Percentiles rank a stretch among this genome's conserved stretches.
These are phyloP conservation scores for Candida krabiensis DNA, from an alignment of 805 yeast genomes.

Conservation along the genomic window DNA sequence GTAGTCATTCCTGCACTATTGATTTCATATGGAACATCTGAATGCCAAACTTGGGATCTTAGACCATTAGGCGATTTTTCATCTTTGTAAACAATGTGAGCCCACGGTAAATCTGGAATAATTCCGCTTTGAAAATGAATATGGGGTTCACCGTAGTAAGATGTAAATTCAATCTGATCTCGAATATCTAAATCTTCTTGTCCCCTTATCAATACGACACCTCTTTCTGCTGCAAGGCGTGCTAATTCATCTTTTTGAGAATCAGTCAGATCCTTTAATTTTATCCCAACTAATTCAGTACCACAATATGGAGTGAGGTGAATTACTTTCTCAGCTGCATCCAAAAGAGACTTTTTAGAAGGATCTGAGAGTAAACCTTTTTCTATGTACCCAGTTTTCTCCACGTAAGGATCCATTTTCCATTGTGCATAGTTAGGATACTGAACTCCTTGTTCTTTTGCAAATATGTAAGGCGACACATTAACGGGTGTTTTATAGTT, in stretches of 20 bases:
- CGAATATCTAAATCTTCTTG: constrained; percentile 39
- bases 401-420: constrained; percentile 16
- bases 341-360: constrained; percentile 38
- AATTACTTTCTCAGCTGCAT: constrained; percentile 41
- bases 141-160: constrained; percentile 43
- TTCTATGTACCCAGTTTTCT: constrained; percentile 10
- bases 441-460: constrained; percentile 13
- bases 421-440: constrained; percentile 18
- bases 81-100: constrained; percentile 36
- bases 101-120: constrained; percentile 36
- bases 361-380: constrained; percentile 19
- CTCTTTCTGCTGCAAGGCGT: constrained; percentile 44
- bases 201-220: constrained; percentile 46
- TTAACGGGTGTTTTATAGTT: constrained; percentile 13
- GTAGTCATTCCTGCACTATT: constrained; percentile 70
- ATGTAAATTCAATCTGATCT: constrained; percentile 41
- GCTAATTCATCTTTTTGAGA: constrained; percentile 46
- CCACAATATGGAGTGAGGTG: constrained; percentile 51
- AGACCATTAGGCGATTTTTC: constrained; percentile 32
- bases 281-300: constrained; percentile 51
- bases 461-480: constrained; percentile 15
- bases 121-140: constrained; percentile 36
- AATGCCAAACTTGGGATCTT: constrained; percentile 54
- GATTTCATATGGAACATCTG: constrained; percentile 68
- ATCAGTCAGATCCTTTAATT: constrained; percentile 39